These are phyloP conservation scores for Ganoderma sp. DNA, from an alignment of 1,284 basidiomycete genomes.

Conservation along the genomic window DNA sequence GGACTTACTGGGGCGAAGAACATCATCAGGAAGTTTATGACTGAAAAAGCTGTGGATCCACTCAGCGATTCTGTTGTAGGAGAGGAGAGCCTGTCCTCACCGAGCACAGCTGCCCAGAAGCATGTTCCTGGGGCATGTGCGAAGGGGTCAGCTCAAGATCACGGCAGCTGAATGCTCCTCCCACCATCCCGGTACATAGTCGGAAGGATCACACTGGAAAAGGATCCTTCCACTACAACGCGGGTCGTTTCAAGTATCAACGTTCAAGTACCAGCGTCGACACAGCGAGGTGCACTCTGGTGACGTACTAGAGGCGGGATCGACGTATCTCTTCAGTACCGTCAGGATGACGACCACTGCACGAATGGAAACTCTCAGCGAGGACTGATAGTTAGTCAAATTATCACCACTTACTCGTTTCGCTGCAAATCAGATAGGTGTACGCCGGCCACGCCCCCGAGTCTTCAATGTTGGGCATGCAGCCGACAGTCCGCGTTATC, in stretches of 20 bases:
- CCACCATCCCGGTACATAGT: constrained; percentile 13
- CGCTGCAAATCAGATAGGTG: background rate
- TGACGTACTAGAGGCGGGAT: background rate
- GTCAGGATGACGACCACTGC: constrained; percentile 2
- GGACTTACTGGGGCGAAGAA: constrained; percentile 6
- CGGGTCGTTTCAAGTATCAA: background rate
- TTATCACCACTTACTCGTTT: background rate
- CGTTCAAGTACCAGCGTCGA: too few relatives aligned
- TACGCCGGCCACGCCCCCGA: constrained; percentile 7
- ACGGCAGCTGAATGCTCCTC: background rate
- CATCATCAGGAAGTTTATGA: constrained; percentile 8
- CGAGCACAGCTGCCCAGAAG: constrained; percentile 8
- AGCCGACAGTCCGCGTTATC: background rate
- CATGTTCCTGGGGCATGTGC: background rate
- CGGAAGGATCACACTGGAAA: background rate
- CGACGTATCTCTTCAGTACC: constrained; percentile 6
- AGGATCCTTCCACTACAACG: background rate
- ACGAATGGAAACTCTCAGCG: background rate
- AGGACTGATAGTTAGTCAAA: background rate
- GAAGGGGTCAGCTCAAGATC: background rate
- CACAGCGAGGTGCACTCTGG: background rate
- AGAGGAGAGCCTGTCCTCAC: background rate
- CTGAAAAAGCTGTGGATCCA: background rate
- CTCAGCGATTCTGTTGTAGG: background rate
- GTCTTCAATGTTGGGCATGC: constrained; percentile 8